A percentile compares a stretch with the other conserved stretches of the same genome.
Conservation (phyloP, 306 rosid species). For the Vigna trinervia region DNA sequence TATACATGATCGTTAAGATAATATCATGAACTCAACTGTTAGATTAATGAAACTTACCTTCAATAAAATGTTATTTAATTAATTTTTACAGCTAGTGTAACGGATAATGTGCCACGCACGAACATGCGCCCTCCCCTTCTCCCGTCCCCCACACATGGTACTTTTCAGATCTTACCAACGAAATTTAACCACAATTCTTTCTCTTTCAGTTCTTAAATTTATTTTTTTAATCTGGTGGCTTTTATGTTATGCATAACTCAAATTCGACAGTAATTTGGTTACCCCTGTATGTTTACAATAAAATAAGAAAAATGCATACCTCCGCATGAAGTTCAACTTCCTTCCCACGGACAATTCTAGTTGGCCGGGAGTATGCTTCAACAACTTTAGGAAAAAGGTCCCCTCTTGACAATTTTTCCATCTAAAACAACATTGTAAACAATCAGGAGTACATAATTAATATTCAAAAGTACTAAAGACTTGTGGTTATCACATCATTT, state of each 20-base stretch:
- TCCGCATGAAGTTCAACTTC: conserved; percentile 57
- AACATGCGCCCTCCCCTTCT: no score
- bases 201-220: not conserved
- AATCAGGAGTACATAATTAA: conserved; percentile 32
- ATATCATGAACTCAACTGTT: no score
- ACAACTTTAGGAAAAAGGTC: conserved; percentile 72
- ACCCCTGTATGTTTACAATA: not conserved
- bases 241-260: conserved; percentile 16
- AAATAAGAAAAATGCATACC: conserved; percentile 52
- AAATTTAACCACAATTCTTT: no score
- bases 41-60: no score
- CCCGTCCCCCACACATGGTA: no score
- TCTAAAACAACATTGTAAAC: conserved; percentile 58
- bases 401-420: conserved; percentile 80
- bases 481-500: no score
- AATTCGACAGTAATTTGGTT: not conserved
- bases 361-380: conserved; percentile 94
- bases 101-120: no score
- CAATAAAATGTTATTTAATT: no score
- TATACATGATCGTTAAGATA: no score
- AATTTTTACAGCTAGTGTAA: no score
- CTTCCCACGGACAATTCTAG: conserved; percentile 95
- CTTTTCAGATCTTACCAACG: no score
- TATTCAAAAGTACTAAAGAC: not conserved
- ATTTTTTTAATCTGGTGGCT: conserved; percentile 18